Conservation (phyloP, 2,329 filamentous ascomycete species). For the Penicillium hordei region DNA sequence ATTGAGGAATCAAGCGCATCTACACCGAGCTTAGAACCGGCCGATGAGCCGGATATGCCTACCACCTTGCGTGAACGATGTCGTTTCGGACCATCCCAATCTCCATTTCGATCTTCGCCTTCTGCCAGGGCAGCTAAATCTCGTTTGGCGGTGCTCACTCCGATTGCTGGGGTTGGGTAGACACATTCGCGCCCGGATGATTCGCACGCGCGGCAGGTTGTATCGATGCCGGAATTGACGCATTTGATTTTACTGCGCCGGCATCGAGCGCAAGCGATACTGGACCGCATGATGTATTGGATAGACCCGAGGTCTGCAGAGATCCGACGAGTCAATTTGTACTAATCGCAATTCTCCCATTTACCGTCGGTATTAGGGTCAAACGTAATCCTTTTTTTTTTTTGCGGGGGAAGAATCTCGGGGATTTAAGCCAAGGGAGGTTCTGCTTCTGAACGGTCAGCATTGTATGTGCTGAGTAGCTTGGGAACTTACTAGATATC, state of each 20-base stretch:
- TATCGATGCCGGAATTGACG: constrained; percentile 71
- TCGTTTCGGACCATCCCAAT: constrained; percentile 46
- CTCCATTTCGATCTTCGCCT: constrained; percentile 42
- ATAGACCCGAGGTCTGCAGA: constrained; percentile 16
- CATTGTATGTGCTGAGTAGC: constrained; percentile 13
- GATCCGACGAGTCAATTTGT: constrained; percentile 5
- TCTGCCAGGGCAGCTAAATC: constrained; percentile 39
- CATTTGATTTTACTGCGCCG: constrained; percentile 84
- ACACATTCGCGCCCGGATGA: constrained; percentile 70
- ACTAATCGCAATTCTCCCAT: constrained; percentile 14
- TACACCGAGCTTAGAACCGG: constrained; percentile 34
- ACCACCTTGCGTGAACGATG: constrained; percentile 40
- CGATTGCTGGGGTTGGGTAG: constrained; percentile 57
- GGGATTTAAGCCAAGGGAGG: background rate
- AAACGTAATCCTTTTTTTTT: background rate
- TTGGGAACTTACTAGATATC: background rate
- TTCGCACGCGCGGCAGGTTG: constrained; percentile 72
- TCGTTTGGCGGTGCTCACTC: constrained; percentile 39
- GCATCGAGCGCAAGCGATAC: constrained; percentile 74
- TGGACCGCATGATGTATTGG: constrained; percentile 62
- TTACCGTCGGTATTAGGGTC: constrained; percentile 1
- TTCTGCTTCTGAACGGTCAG: constrained; percentile 5
- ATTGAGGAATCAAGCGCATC: constrained; percentile 53
- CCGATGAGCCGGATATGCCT: constrained; percentile 31
- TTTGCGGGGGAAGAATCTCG: background rate